These are phyloP conservation scores for Yamadazyma insecticola DNA, from an alignment of 805 yeast species.

Conservation along the genomic window DNA sequence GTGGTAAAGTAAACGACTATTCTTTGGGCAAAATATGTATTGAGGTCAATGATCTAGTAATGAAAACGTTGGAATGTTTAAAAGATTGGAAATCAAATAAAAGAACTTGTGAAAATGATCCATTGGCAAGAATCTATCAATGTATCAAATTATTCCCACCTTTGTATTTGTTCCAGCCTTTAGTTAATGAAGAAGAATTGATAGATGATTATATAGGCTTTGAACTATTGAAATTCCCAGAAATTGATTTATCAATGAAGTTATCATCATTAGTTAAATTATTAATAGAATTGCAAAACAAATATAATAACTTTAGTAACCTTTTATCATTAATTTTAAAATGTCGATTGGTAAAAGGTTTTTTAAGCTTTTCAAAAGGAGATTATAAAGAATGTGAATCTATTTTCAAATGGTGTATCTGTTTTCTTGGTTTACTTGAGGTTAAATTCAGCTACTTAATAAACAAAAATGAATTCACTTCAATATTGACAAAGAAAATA, in stretches of 20 bases:
- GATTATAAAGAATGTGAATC: constrained; percentile 13
- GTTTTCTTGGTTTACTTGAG: constrained; percentile 9
- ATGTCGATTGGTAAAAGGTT: constrained; percentile 16
- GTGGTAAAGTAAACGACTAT: constrained; percentile 12
- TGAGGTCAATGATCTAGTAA: constrained; percentile 4
- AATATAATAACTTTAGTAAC: background rate
- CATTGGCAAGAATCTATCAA: constrained; percentile 2
- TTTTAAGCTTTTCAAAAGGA: constrained; percentile 10
- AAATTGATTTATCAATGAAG: constrained; percentile 12
- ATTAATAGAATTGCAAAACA: constrained; percentile 4
- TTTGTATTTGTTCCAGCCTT: constrained; percentile 1
- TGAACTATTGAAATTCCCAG: constrained; percentile 10
- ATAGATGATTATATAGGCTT: background rate
- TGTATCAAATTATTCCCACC: constrained; percentile 6
- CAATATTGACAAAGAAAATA: constrained; percentile 8
- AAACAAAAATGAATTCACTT: constrained; percentile 11
- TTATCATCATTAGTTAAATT: constrained; percentile 8
- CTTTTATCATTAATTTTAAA: constrained; percentile 11
- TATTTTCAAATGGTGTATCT: constrained; percentile 15
- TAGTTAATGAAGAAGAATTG: background rate
- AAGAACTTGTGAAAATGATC: constrained; percentile 1
- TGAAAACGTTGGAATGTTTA: constrained; percentile 3
- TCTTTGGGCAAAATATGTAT: constrained; percentile 18
- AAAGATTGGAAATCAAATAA: background rate
- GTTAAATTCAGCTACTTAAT: constrained; percentile 3